Conservation (phyloP, 2,329 filamentous ascomycete species). For the Penicillium italicum region DNA sequence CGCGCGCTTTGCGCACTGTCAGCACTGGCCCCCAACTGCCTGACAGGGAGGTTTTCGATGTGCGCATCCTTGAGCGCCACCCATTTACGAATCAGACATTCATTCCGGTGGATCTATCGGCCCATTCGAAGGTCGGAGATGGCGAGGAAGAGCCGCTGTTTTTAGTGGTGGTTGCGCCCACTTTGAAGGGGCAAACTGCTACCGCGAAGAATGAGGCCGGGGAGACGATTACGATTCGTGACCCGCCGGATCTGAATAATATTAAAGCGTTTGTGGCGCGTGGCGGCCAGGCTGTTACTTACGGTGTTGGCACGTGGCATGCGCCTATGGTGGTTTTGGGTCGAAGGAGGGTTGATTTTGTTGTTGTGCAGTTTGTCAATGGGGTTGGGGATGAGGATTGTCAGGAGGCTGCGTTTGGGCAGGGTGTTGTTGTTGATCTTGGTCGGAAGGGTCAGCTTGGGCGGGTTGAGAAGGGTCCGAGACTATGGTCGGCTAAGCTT, state of each 20-base stretch:
- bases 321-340: conserved; percentile 92
- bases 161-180: conserved; percentile 86
- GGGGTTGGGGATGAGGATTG: conserved; percentile 80
- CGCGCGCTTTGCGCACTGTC: conserved; percentile 52
- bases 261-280: conserved; percentile 75
- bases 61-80: conserved; percentile 80
- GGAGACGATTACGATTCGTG: conserved; percentile 34
- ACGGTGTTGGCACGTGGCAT: conserved; percentile 90
- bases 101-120: conserved; percentile 63
- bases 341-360: conserved; percentile 68
- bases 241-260: conserved; percentile 66
- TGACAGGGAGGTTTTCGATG: conserved; percentile 52
- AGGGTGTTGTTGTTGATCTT: conserved; percentile 37
- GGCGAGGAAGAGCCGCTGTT: conserved; percentile 49
- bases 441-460: conserved; percentile 21
- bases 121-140: conserved; percentile 22
- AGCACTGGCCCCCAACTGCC: conserved; percentile 2
- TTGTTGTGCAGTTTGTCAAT: conserved; percentile 86
- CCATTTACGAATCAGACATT: conserved; percentile 95
- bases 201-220: conserved; percentile 32
- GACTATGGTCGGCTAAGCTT: conserved; percentile 21
- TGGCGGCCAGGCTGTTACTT: conserved; percentile 81
- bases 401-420: conserved; percentile 64
- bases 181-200: conserved; percentile 48
- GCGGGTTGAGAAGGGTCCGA: conserved; percentile 13